Conservation (phyloP, 768 basidiomycete species). For the Pulveroboletus sp. region DNA sequence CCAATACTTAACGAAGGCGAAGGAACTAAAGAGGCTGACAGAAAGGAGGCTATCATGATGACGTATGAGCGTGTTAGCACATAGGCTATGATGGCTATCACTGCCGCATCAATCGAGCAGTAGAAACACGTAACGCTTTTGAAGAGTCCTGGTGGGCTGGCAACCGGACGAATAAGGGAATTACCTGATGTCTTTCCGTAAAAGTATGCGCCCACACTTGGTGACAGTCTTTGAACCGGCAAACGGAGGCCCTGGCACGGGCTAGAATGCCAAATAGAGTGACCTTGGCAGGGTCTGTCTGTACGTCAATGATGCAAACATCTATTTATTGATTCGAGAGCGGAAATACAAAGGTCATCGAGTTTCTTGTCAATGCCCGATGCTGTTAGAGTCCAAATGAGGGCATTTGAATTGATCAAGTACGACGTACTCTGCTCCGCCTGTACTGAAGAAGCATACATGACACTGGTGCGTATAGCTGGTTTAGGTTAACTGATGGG, state of each 20-base stretch:
- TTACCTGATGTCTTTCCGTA: too few species aligned
- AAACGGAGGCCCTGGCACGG: too few species aligned
- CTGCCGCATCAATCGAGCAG: too few species aligned
- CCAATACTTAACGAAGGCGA: not conserved
- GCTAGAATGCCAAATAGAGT: conserved; percentile 37
- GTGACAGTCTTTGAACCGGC: too few species aligned
- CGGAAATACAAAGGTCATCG: conserved; percentile 43
- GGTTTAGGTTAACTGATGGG: too few species aligned
- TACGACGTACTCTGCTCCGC: conserved; percentile 51
- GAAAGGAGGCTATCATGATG: not conserved
- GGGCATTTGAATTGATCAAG: conserved; percentile 6
- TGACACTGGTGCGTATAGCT: too few species aligned
- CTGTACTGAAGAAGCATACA: conserved; percentile 51
- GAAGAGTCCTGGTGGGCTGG: too few species aligned
- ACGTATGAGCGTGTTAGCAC: conserved; percentile 44
- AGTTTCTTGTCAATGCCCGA: conserved; percentile 31
- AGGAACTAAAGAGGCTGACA: not conserved
- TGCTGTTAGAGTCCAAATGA: not conserved
- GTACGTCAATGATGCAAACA: conserved; percentile 46
- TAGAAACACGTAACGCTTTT: too few species aligned
- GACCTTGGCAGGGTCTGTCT: conserved; percentile 50
- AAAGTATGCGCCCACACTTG: too few species aligned
- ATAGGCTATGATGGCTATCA: conserved; percentile 40
- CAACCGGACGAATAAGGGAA: too few species aligned
- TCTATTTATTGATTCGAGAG: conserved; percentile 42